Percentiles rank a stretch among this genome's conserved stretches.
These are phyloP conservation scores for Ceratobasidium sp. DNA, from an alignment of 1,284 basidiomycete genomes.

Conservation along the genomic window DNA sequence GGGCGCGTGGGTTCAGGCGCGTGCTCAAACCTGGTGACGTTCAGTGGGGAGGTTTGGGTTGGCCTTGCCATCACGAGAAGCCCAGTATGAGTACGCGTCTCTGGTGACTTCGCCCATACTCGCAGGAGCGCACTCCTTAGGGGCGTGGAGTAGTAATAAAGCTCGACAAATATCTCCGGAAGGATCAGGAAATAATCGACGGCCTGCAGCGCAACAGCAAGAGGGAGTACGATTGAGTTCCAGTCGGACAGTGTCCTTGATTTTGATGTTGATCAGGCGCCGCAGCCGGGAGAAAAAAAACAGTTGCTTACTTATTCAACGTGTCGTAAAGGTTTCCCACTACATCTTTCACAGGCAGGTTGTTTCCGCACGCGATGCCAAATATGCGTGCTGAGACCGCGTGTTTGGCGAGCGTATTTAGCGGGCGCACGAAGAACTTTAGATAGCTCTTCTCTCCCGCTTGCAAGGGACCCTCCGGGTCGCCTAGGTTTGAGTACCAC, in stretches of 20 bases:
- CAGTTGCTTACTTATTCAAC: background rate
- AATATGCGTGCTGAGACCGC: background rate
- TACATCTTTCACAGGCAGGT: background rate
- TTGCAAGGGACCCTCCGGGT: background rate
- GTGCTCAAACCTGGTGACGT: conserved; percentile 12
- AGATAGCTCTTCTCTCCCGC: background rate
- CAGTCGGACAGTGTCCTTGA: background rate
- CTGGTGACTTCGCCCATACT: background rate
- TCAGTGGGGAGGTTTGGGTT: background rate
- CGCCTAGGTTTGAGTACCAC: background rate
- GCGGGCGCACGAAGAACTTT: background rate
- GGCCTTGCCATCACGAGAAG: background rate
- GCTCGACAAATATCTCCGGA: background rate
- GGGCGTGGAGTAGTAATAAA: conserved; percentile 2
- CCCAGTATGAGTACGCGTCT: background rate
- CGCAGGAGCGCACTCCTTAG: background rate
- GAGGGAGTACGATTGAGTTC: conserved; percentile 3
- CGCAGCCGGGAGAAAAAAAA: too few species aligned
- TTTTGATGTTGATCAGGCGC: background rate
- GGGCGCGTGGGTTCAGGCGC: too few species aligned
- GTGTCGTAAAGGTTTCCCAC: background rate
- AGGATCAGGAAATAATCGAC: background rate
- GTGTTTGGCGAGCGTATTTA: background rate
- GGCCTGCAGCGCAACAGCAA: background rate
- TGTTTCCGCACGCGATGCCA: background rate